Evolutionary conservation across 768 basidiomycete genomes (phyloP).

Genomic region (Hemileccinum rubropunctum): DNA sequence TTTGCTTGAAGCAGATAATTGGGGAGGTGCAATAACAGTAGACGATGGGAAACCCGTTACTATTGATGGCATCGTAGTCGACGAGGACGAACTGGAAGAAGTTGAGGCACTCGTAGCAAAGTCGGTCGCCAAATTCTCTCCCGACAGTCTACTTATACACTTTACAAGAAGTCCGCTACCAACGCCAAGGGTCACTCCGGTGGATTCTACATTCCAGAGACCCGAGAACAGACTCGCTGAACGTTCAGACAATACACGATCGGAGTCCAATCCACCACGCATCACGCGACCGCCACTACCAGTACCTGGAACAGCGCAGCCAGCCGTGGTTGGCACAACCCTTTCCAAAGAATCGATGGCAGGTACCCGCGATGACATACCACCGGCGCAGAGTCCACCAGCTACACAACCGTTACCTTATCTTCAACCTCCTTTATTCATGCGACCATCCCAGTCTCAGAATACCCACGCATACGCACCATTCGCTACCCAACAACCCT

Average conservation of each 20-base stretch:
- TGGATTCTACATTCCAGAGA: slow-evolving; percentile 26
- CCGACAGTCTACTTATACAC: slow-evolving; percentile 13
- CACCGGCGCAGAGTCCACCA: neutral
- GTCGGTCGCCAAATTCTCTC: slow-evolving; percentile 36
- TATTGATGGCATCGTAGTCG: slow-evolving; percentile 33
- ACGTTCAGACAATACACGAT: neutral
- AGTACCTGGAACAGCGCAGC: neutral
- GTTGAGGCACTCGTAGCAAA: slow-evolving; percentile 39
- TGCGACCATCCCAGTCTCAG: slow-evolving; percentile 20
- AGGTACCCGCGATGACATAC: neutral
- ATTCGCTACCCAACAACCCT: slow-evolving; percentile 15
- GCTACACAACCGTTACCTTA: slow-evolving; percentile 10
- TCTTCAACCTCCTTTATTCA: slow-evolving; percentile 9
- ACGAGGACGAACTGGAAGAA: slow-evolving; percentile 37
- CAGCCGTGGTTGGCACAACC: neutral
- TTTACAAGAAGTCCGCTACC: slow-evolving; percentile 56
- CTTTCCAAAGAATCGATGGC: slow-evolving; percentile 3
- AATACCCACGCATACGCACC: slow-evolving; percentile 12
- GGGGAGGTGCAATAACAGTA: slow-evolving; percentile 43
- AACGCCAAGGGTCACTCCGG: slow-evolving; percentile 59
- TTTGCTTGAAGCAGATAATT: slow-evolving; percentile 47
- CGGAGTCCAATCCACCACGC: neutral
- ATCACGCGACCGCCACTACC: neutral
- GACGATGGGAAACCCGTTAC: slow-evolving; percentile 34
- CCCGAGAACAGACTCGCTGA: slow-evolving; percentile 2